Evolutionary conservation across 176 grass and related monocot species (phyloP), one percentile per base, ranked within the genome.

Genomic region (bread wheat (Triticum aestivum)): DNA sequence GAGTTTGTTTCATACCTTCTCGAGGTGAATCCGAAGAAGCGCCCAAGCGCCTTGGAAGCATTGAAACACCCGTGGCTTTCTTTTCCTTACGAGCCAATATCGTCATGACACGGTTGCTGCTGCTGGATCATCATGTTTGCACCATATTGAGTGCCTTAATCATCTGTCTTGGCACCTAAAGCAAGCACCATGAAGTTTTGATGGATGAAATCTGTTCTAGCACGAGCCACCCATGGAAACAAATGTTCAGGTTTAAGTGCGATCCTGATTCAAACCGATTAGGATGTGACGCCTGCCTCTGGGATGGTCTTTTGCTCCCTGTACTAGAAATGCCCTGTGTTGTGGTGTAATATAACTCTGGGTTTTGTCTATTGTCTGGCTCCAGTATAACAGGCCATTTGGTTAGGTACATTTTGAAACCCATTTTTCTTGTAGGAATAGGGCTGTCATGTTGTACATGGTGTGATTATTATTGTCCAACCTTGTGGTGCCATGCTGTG

Each of bases 21-120:
- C 1, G 92, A 99, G 85, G 86, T 94, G 88, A 99, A 99, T 64
- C 97, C 97, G 61, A 94, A 93, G 77, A 99, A 94, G 85, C 94
- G 97, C 30, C 91, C 97, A 78, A 94, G 87, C 73, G 97, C 97
- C 68, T 91, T 87, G 61, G 92, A 92, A 77, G 97, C 97, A 69
- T 73, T 99, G 75, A 96, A 91, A 87, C 97, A 99, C 75, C 97
- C 94, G n/a, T 99, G 97, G 97, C 97, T 99, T 80, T 99, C 97
- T 32, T 99, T 92, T 71, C 97, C 97, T 65, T 99, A 99, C 4
- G 94, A 99, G 80, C 97, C 97, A 61, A 99, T 99, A 87, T 99
- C 97, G 21, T 97, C 97, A 73, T 99, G 87, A 99, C 32, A 75
- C 54, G 45, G 79, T 54, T 85, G 54, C 41, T n/a, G 64, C 32